These are phyloP conservation scores for Xanthoparmelia taractica DNA, from an alignment of 495 filamentous ascomycete species.

Conservation along the genomic window DNA sequence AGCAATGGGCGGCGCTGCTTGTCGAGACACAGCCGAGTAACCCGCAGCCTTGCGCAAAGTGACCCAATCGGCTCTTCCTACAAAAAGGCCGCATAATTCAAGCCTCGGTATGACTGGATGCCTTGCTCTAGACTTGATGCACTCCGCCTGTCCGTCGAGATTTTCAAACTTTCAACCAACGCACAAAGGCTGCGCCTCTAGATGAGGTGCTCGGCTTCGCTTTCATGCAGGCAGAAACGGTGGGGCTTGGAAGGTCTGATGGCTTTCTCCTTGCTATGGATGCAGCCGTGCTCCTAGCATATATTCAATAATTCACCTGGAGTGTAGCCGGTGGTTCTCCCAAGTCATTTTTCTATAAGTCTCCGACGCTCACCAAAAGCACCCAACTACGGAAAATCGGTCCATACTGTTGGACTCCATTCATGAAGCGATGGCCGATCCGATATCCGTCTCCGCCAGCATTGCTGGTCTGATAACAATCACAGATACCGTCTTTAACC, in stretches of 20 bases:
- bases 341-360: neutral
- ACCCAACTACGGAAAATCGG: neutral
- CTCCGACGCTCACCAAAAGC: neutral
- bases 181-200: neutral
- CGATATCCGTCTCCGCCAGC: slow-evolving; percentile 32
- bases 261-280: neutral
- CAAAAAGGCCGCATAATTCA: neutral
- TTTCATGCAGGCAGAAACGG: neutral
- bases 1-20: too few species aligned
- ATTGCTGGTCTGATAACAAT: slow-evolving; percentile 34
- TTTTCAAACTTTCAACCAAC: neutral
- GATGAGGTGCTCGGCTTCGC: neutral
- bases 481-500: slow-evolving; percentile 29
- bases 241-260: neutral
- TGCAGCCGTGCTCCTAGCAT: neutral
- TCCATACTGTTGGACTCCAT: neutral
- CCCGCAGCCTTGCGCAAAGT: neutral
- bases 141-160: neutral
- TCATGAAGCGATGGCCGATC: slow-evolving; percentile 27
- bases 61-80: neutral
- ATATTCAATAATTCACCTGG: neutral
- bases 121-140: neutral
- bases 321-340: neutral
- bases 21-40: neutral
- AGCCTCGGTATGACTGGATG: neutral